Evolutionary conservation across 139 green algal genomes (phyloP), one percentile per base, ranked within the genome.

Genomic region (Asterochloris sp.): DNA sequence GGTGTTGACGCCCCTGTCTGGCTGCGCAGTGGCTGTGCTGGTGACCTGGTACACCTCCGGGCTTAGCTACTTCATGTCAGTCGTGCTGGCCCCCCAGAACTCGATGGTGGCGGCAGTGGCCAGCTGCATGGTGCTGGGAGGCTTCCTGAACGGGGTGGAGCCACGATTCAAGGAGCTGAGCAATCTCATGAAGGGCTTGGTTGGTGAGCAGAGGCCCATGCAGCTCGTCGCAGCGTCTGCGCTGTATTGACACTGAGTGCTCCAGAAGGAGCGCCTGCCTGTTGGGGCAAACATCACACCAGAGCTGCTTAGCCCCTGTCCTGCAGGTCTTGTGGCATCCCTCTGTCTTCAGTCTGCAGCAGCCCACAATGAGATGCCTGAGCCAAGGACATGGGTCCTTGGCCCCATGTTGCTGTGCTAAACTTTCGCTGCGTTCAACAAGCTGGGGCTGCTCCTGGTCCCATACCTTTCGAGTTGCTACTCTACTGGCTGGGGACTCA

Each of bases 71-170:
- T 24, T 83, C 23, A 83, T 88, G 81, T 85, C 76, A 0, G 73
- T 89, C n/a, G 27, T 88, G 28, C 71, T 86, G n/a, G 77, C 67
- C 10, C 81, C 82, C 67, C 74, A 86, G 62, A 89, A 84, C 83
- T 83, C 84, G 9, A 88, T 91, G 76, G 83, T 91, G 62, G 87
- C 88, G 27, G 73, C 82, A 11, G 85, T 89, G 19, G 76, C 87
- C 38, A 64, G 89, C 74, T 68, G 81, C 62, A 84, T 91, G 80
- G 83, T 91, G 60, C 16, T 83, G 8, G 87, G 88, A 12, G 87
- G 87, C 47, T 91, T 91, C 82, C 80, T 91, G 61, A 91, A 91
- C 75, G 88, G 88, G n/a, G 79, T 91, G 11, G 83, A 80, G 27
- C 88, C 88, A 16, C 81, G 81, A n/a, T 91, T 84, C 76, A 28